phyloP scores from a whole-genome alignment of 306 rosid genomes.

The Dalbergia oliveri region DNA sequence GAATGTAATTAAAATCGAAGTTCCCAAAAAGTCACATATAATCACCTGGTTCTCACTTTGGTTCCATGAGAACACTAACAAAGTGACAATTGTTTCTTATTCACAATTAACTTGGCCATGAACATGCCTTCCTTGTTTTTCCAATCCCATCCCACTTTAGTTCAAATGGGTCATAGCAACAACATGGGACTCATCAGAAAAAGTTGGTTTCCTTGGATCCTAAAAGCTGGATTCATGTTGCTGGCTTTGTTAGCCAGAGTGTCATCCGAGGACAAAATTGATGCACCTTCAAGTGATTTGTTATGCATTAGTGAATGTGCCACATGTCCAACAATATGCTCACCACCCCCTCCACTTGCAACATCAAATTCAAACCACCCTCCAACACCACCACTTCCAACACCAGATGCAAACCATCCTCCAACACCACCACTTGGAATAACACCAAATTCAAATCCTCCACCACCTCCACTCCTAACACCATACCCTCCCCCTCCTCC shows the following conservation, averaged over 20 bases:
- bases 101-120: slow-evolving; percentile 4
- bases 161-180: slow-evolving; percentile 51
- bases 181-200: slow-evolving; percentile 27
- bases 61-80: slow-evolving; percentile 38
- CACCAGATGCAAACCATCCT: slow-evolving; percentile 10
- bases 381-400: neutral
- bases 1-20: slow-evolving; percentile 42
- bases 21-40: slow-evolving; percentile 45
- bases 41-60: slow-evolving; percentile 15
- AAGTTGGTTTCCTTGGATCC: slow-evolving; percentile 47
- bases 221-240: slow-evolving; percentile 49
- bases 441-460: slow-evolving; percentile 41
- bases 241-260: slow-evolving; percentile 47
- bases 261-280: slow-evolving; percentile 50
- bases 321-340: slow-evolving; percentile 80
- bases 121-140: slow-evolving; percentile 25
- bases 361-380: neutral
- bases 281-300: slow-evolving; percentile 46
- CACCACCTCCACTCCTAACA: slow-evolving; percentile 32
- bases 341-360: slow-evolving; percentile 62
- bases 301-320: slow-evolving; percentile 77
- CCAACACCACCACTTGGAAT: slow-evolving; percentile 30
- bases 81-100: slow-evolving; percentile 16
- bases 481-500: slow-evolving; percentile 42
- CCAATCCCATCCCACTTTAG: slow-evolving; percentile 33